Base-by-base conservation (phyloP, 2,329 filamentous ascomycete genomes). In the Metarhizium guizhouense region DNA sequence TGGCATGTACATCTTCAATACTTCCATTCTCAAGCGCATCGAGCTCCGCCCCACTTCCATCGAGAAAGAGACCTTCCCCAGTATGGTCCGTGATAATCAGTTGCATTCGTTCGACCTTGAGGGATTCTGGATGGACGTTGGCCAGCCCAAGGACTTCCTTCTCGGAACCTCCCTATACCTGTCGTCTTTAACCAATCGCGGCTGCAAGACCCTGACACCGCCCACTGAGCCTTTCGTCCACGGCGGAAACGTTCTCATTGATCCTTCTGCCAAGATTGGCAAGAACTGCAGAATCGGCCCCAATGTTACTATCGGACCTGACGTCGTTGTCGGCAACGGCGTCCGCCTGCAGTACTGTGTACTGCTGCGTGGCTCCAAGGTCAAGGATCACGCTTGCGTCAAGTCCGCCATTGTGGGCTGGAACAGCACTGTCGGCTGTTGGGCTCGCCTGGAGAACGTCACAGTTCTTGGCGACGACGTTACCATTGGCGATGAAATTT, bases 61-160 rank as follows among this genome's bases (percentile, higher is more conserved):
- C 70, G 93, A 99, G 77, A 93, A 97, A 77, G 94, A 97, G 78
- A 96, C 91, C 38, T 99, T 99, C 88, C 93, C 93, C 50, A 85
- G 90, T 64, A 94, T 97, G 72, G 88, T 88, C 74, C 85, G 82
- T 66, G 93, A 96, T 66, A 90, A 90, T 62, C 83, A 93, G 74
- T 79, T 97, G 60, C 93, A 97, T 81, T 96, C 90, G 2, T 96
- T 95, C 70, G 93, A 97, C 70, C 84, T 97, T 34, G 91, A 96
- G 63, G 91, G 93, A 64, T 97, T 95, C 84, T 97, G 93, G 93
- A 97, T 97, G 93, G 93, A 97, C 65, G 90, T 99, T 61, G 93
- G 93, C 66, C 93, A 99, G 76, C 93, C 93, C 65, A 99, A 97
- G 79, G 93, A 99, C 71, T 99, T 97, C 83, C 80, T 99, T 55